Evolutionary conservation across 2,329 filamentous ascomycete species (phyloP).

Genomic region (Talaromyces marneffei): DNA sequence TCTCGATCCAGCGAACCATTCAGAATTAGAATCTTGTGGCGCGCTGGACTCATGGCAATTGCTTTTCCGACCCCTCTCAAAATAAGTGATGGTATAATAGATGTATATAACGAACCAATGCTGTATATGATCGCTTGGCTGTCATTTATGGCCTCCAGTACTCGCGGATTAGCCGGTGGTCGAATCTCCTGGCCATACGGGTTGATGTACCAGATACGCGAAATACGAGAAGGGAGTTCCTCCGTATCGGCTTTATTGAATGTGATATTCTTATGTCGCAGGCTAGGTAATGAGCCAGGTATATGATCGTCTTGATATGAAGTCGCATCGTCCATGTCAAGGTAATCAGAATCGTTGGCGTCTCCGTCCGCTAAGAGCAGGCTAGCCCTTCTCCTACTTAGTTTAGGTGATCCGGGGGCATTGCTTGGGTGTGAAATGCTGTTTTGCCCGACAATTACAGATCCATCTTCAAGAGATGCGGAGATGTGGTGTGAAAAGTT

Average conservation of each 20-base stretch:
- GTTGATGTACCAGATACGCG: slow-evolving; percentile 93
- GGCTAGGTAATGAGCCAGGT: slow-evolving; percentile 64
- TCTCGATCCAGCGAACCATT: slow-evolving; percentile 83
- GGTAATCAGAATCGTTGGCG: slow-evolving; percentile 21
- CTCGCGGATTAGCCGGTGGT: slow-evolving; percentile 74
- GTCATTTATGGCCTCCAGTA: slow-evolving; percentile 60
- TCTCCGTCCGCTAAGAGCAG: slow-evolving; percentile 31
- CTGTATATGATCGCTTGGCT: slow-evolving; percentile 75
- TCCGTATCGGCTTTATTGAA: slow-evolving; percentile 78
- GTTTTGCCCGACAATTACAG: slow-evolving; percentile 82
- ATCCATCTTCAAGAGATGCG: slow-evolving; percentile 69
- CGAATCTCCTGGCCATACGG: slow-evolving; percentile 96
- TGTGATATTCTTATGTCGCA: slow-evolving; percentile 73
- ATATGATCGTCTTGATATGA: slow-evolving; percentile 43
- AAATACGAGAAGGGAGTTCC: slow-evolving; percentile 71
- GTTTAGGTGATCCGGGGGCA: slow-evolving; percentile 35
- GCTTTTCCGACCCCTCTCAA: slow-evolving; percentile 68
- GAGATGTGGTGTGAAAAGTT: slow-evolving; percentile 96
- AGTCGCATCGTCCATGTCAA: slow-evolving; percentile 29
- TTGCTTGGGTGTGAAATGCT: slow-evolving; percentile 76
- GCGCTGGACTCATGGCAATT: slow-evolving; percentile 46
- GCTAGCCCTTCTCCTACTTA: slow-evolving; percentile 26
- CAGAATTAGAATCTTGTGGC: slow-evolving; percentile 73
- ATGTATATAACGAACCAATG: slow-evolving; percentile 91
- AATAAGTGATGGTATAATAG: slow-evolving; percentile 75